Evolutionary conservation across 805 yeast genomes (phyloP).

Genomic region (Candida vartiovaarae): DNA sequence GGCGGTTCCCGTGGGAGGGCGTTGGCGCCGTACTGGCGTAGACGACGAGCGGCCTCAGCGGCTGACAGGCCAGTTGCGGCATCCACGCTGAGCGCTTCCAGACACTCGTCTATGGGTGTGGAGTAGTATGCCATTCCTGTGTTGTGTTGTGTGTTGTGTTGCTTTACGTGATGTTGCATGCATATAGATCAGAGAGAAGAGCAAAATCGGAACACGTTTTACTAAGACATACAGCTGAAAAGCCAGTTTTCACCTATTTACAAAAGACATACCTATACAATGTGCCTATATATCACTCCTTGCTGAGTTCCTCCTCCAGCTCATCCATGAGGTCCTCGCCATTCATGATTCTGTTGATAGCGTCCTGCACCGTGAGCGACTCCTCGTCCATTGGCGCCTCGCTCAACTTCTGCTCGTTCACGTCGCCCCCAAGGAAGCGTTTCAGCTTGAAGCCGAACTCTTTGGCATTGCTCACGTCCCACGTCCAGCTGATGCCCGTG

Average conservation of each 20-base stretch:
- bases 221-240: too few species aligned
- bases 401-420: conserved; percentile 40
- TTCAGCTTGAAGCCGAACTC: conserved; percentile 73
- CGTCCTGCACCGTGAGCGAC: conserved; percentile 47
- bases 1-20: conserved; percentile 30
- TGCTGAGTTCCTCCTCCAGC: conserved; percentile 1
- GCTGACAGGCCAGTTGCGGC: conserved; percentile 11
- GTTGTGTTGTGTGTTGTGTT: background rate
- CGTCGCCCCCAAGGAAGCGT: conserved; percentile 59
- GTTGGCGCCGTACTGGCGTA: conserved; percentile 18
- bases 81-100: conserved; percentile 11
- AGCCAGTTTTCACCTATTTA: too few species aligned
- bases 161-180: too few species aligned
- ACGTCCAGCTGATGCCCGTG: conserved; percentile 74
- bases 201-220: too few species aligned
- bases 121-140: conserved; percentile 5
- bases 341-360: conserved; percentile 42
- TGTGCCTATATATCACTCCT: background rate
- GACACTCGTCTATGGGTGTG: conserved; percentile 6
- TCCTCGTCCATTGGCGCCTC: conserved; percentile 51
- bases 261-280: too few species aligned
- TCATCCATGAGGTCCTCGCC: conserved; percentile 28
- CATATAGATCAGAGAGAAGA: too few species aligned
- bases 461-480: conserved; percentile 58
- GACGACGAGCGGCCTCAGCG: conserved; percentile 9